A percentile compares a stretch with the other conserved stretches of the same genome.
Evolutionary conservation across 768 basidiomycete species (phyloP).

Genomic region (Hypsizygus marmoreus): DNA sequence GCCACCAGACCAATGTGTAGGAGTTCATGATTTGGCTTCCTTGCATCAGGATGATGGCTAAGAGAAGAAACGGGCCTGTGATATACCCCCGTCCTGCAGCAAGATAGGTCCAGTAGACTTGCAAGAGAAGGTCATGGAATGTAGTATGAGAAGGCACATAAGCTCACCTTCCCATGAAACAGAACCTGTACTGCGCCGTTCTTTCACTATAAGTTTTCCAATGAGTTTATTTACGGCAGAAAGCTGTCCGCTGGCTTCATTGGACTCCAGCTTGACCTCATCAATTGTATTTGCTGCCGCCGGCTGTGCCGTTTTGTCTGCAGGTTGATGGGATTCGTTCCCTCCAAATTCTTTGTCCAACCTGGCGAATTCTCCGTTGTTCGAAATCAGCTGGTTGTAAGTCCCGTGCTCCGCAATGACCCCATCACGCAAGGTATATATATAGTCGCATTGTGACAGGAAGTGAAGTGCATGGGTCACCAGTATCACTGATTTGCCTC

Average conservation of each 20-base stretch:
- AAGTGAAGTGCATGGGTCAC: constrained; percentile 90
- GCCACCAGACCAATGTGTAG: constrained; percentile 76
- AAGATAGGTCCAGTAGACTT: constrained; percentile 64
- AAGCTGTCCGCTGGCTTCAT: constrained; percentile 32
- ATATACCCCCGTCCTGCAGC: constrained; percentile 52
- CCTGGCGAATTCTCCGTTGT: constrained; percentile 55
- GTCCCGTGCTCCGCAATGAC: constrained; percentile 72
- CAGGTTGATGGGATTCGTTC: constrained; percentile 34
- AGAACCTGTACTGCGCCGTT: constrained; percentile 66
- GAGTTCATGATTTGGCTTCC: constrained; percentile 60
- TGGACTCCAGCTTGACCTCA: constrained; percentile 37
- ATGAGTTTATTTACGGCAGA: constrained; percentile 64
- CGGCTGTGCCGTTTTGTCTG: constrained; percentile 25
- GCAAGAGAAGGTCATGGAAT: not conserved
- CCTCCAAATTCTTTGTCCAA: constrained; percentile 67
- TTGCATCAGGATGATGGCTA: constrained; percentile 60
- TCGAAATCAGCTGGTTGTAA: constrained; percentile 49
- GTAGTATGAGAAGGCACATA: not conserved
- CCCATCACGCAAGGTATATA: constrained; percentile 74
- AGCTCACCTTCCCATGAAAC: constrained; percentile 48
- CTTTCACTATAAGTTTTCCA: constrained; percentile 66
- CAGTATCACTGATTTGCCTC: constrained; percentile 73
- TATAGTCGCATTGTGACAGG: constrained; percentile 78
- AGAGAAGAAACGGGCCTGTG: constrained; percentile 51
- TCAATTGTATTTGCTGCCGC: constrained; percentile 26